Evolutionary conservation across 352 stramenopile species (phyloP).

Genomic region (Pelagophyceae sp.): DNA sequence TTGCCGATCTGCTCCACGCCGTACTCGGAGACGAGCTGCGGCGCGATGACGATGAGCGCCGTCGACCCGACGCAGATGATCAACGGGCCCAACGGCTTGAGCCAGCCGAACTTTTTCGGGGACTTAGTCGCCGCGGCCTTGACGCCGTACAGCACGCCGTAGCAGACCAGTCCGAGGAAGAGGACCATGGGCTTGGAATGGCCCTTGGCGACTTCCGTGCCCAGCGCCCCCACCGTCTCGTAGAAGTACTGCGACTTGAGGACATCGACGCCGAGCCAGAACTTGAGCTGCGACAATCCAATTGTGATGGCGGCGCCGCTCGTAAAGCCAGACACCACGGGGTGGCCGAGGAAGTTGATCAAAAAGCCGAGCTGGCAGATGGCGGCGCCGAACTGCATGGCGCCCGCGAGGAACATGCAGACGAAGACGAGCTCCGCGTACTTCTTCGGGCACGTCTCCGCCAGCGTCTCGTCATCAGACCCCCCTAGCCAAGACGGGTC

Average conservation of each 20-base stretch:
- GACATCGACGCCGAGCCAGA: slow-evolving; percentile 66
- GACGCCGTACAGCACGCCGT: slow-evolving; percentile 43
- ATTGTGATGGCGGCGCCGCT: slow-evolving; percentile 74
- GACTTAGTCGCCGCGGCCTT: slow-evolving; percentile 35
- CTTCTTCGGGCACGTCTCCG: neutral
- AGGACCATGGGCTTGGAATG: slow-evolving; percentile 62
- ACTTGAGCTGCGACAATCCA: slow-evolving; percentile 71
- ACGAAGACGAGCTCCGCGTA: slow-evolving; percentile 10
- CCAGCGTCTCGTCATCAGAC: slow-evolving; percentile 30
- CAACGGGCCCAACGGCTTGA: slow-evolving; percentile 44
- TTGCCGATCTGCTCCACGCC: slow-evolving; percentile 59
- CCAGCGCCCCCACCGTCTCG: slow-evolving; percentile 53
- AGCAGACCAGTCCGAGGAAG: slow-evolving; percentile 48
- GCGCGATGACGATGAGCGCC: slow-evolving; percentile 39
- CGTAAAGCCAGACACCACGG: slow-evolving; percentile 78
- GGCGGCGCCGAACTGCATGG: slow-evolving; percentile 63
- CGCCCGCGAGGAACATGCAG: slow-evolving; percentile 53
- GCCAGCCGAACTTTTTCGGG: slow-evolving; percentile 16
- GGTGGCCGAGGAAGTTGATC: slow-evolving; percentile 71
- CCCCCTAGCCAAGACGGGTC: no score
- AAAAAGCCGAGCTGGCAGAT: slow-evolving; percentile 67
- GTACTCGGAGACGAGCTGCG: slow-evolving; percentile 51
- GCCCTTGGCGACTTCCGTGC: slow-evolving; percentile 51
- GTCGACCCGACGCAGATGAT: slow-evolving; percentile 59
- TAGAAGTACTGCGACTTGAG: slow-evolving; percentile 49